These are phyloP conservation scores for Aspergillus persii DNA, from an alignment of 2,329 filamentous ascomycete species.

Conservation along the genomic window DNA sequence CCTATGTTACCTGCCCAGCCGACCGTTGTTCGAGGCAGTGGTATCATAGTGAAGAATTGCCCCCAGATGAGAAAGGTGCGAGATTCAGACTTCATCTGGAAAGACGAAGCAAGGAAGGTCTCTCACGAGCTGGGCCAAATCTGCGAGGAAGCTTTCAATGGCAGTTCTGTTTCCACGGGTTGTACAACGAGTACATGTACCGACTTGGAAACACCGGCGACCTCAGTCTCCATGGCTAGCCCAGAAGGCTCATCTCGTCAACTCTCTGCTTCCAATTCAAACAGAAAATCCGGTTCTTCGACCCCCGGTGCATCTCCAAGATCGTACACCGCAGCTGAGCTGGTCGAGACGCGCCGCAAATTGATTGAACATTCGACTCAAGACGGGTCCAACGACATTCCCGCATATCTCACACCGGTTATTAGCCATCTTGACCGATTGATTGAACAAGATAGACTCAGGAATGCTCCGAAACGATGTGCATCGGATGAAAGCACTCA, in stretches of 20 bases:
- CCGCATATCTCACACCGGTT: conserved; percentile 56
- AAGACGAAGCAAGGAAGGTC: conserved; percentile 78
- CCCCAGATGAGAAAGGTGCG: conserved; percentile 43
- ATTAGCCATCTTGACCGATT: conserved; percentile 60
- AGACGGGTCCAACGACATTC: conserved; percentile 45
- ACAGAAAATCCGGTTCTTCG: conserved; percentile 44
- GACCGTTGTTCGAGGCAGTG: conserved; percentile 34
- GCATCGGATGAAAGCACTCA: conserved; percentile 7
- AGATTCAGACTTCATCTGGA: conserved; percentile 53
- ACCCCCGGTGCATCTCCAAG: conserved; percentile 45
- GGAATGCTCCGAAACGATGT: conserved; percentile 2
- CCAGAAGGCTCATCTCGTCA: conserved; percentile 25
- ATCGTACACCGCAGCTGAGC: conserved; percentile 53
- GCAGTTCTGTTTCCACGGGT: conserved; percentile 55
- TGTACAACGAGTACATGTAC: conserved; percentile 43
- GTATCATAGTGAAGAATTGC: conserved; percentile 27
- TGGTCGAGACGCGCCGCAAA: conserved; percentile 58
- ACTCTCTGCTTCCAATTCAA: conserved; percentile 16
- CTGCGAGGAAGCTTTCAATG: conserved; percentile 89
- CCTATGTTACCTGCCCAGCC: conserved; percentile 41
- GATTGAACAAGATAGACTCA: conserved; percentile 44
- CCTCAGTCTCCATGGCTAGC: conserved; percentile 39
- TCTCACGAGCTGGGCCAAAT: conserved; percentile 83
- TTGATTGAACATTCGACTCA: conserved; percentile 52
- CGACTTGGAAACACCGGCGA: conserved; percentile 53